Evolutionary conservation across 768 basidiomycete genomes (phyloP).

Genomic region (Leccinellum rugosiceps): DNA sequence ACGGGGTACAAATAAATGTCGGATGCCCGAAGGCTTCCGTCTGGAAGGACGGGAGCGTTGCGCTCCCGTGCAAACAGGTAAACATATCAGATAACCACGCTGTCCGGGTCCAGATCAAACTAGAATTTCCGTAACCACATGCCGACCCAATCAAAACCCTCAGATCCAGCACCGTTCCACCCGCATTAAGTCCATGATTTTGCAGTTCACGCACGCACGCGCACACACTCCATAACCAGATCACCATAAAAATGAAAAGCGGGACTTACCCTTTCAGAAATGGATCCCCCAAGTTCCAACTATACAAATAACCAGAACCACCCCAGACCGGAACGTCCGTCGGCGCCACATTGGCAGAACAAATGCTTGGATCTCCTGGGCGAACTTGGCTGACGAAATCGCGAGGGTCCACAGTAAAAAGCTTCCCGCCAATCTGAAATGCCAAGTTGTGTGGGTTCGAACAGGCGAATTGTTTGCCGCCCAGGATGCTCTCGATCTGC

Average conservation of each 20-base stretch:
- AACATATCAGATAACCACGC: neutral
- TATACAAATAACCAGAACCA: constrained; percentile 56
- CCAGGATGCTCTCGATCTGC: constrained; percentile 42
- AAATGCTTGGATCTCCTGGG: constrained; percentile 38
- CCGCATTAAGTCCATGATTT: constrained; percentile 9
- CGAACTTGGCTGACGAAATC: constrained; percentile 55
- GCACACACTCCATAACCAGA: neutral
- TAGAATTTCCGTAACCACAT: neutral
- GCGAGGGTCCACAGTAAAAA: constrained; percentile 73
- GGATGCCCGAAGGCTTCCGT: constrained; percentile 16
- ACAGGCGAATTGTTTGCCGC: constrained; percentile 53
- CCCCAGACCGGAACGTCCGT: constrained; percentile 62
- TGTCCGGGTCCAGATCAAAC: constrained; percentile 2
- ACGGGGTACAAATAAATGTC: neutral
- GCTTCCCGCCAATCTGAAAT: constrained; percentile 65
- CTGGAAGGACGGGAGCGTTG: neutral
- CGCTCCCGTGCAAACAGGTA: neutral
- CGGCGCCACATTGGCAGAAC: constrained; percentile 51
- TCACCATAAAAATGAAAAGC: neutral
- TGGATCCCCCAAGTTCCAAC: constrained; percentile 76
- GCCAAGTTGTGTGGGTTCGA: constrained; percentile 56
- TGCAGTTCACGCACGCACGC: neutral
- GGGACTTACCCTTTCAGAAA: constrained; percentile 66
- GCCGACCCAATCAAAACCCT: neutral
- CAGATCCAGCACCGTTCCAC: neutral